Base-by-base conservation (phyloP, 1,284 basidiomycete genomes). In the Cryptococcus sp. region DNA sequence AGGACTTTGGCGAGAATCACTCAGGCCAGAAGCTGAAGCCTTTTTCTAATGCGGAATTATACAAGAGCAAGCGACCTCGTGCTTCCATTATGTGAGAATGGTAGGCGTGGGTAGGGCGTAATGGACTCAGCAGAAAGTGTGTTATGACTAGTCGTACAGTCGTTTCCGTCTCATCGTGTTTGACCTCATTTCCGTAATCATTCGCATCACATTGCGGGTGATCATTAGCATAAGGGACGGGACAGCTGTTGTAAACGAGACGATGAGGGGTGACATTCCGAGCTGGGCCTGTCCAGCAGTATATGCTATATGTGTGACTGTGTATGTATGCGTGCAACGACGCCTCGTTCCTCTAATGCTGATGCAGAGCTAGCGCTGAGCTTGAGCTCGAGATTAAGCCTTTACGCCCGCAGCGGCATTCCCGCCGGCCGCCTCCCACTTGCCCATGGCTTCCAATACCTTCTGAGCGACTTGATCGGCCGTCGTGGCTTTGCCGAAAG, bases 401-500 rank as follows among this genome's bases (percentile, higher is more conserved):
- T 30, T 25, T 6, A 75, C 62, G 20, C 73, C 73, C 8, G 75
- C 75, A 38, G 62, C 71, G 48, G 62, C 68, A 63, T 77, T 73
- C 35, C 75, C 75, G 40, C 77, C 77, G 11, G 75, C 75, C 41
- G 72, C 68, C 48, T 82, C 78, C 82, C 82, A 85, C 67, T 82
- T 80, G 50, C 73, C 68, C 55, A 85, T 78, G 42, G 82, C 83
- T 47, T 79, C 78, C 53, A 78, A 75, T 2, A 83, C 80, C 73
- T 85, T 85, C 25, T 64, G 67, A 10, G 76, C 72, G 16, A 95
- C 88, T 40, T 93, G 89, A 40, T 88, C 84, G 5, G 85, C 83
- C 0, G 84, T 85, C 54, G 85, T 87, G 54, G 83, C 85, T 80
- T 96, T 92, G 13, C 95, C 96, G 75, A 98, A 98, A 3, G 96